Conservation (phyloP, 805 yeast species). For the Pichia cabralensis region DNA sequence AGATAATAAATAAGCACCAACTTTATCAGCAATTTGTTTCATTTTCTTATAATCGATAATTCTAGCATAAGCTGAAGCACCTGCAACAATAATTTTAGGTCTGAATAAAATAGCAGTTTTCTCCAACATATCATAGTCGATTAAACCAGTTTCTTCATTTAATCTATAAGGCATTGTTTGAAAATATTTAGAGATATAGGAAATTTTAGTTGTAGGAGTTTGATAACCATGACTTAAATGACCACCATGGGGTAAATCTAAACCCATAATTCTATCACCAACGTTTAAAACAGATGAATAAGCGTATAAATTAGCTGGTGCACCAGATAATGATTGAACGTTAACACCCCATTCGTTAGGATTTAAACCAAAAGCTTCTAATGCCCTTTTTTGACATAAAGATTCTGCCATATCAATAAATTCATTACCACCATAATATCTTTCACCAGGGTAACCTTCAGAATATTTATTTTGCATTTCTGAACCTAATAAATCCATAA, state of each 20-base stretch:
- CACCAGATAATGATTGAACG: conserved; percentile 91
- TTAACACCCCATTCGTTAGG: conserved; percentile 93
- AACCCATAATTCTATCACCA: conserved; percentile 93
- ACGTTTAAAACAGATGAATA: conserved; percentile 83
- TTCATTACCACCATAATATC: conserved; percentile 97
- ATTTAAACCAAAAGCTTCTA: conserved; percentile 68
- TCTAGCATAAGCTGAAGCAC: conserved; percentile 94
- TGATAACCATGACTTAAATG: conserved; percentile 97
- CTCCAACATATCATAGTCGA: conserved; percentile 83
- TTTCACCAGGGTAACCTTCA: conserved; percentile 96
- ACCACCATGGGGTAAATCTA: conserved; percentile 97
- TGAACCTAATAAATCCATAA: conserved; percentile 88
- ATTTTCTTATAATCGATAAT: conserved; percentile 82
- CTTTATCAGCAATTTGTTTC: conserved; percentile 83
- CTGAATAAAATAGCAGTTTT: conserved; percentile 78
- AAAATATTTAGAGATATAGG: conserved; percentile 87
- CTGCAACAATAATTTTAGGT: conserved; percentile 93
- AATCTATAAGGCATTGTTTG: conserved; percentile 97
- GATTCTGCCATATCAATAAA: conserved; percentile 86
- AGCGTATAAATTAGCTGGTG: conserved; percentile 92
- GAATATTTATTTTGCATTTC: conserved; percentile 97
- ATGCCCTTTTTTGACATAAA: conserved; percentile 85
- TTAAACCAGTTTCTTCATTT: conserved; percentile 75
- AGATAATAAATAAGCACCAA: conserved; percentile 84
- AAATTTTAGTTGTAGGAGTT: conserved; percentile 80